Conservation (phyloP, 2,329 filamentous ascomycete species). For the Coniella lustricola region DNA sequence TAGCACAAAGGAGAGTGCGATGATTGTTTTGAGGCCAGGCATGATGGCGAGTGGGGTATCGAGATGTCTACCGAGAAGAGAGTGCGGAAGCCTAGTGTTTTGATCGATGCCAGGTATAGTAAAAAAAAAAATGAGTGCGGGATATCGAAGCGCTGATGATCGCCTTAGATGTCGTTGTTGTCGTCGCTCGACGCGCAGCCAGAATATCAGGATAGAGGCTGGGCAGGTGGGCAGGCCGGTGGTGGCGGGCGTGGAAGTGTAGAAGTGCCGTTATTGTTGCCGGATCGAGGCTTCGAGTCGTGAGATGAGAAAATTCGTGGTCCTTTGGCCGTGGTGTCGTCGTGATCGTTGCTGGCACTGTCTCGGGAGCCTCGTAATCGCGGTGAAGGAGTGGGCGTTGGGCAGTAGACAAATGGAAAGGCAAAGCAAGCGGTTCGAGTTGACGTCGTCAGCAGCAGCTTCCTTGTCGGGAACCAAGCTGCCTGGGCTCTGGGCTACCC, state of each 20-base stretch:
- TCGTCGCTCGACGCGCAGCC: neutral
- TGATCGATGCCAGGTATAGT: neutral
- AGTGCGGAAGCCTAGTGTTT: neutral
- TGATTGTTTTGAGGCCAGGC: conserved; percentile 94
- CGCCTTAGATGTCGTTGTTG: neutral
- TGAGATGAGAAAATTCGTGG: no score
- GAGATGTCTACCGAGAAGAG: conserved; percentile 3
- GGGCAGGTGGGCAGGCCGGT: no score
- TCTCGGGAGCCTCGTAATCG: neutral
- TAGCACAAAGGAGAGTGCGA: conserved; percentile 96
- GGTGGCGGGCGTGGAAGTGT: no score
- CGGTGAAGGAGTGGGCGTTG: no score
- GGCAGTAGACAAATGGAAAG: no score
- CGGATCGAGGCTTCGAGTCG: no score
- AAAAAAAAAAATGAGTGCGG: neutral
- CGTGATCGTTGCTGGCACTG: neutral
- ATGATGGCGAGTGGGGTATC: conserved; percentile 32
- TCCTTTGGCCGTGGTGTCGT: no score
- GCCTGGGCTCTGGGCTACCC: no score
- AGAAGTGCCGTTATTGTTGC: no score
- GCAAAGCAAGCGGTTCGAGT: no score
- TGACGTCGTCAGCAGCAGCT: conserved; percentile 16
- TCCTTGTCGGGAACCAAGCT: neutral
- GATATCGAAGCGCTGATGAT: neutral
- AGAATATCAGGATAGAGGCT: neutral